Conservation (phyloP, 2,329 filamentous ascomycete genomes). For the Colletotrichum liaoningense region DNA sequence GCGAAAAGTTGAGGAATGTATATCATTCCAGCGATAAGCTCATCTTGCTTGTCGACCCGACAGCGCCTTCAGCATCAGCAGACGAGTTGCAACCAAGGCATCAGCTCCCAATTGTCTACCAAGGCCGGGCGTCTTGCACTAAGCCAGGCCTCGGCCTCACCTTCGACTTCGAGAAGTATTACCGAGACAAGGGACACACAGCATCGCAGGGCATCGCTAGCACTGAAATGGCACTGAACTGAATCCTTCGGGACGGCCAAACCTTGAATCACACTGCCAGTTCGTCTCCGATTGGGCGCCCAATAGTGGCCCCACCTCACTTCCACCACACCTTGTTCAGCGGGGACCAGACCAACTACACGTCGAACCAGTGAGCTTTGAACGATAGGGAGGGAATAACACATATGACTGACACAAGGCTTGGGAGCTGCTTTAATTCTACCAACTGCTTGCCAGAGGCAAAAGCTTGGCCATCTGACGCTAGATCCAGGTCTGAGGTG, state of each 20-base stretch:
- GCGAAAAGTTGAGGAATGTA: no score
- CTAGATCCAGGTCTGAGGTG: conserved; percentile 7
- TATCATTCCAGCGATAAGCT: no score
- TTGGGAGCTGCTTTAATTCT: neutral
- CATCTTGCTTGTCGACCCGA: neutral
- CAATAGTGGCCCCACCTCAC: neutral
- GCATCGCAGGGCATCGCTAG: neutral
- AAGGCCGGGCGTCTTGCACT: conserved; percentile 16
- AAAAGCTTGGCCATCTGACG: neutral
- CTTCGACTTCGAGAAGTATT: conserved; percentile 21
- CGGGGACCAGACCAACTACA: neutral
- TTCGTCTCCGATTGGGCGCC: conserved; percentile 13
- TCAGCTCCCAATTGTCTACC: neutral
- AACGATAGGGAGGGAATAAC: neutral
- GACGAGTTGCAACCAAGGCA: neutral
- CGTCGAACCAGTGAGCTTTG: neutral
- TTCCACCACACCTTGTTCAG: conserved; percentile 27
- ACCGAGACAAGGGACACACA: conserved; percentile 14
- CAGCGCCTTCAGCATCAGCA: neutral
- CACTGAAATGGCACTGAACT: conserved; percentile 4
- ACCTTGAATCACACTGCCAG: neutral
- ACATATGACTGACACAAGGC: conserved; percentile 3
- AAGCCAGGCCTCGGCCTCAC: conserved; percentile 9
- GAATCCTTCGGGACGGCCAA: neutral
- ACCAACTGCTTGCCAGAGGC: no score